Percentiles rank a stretch among this genome's conserved stretches.
Conservation (phyloP, 768 basidiomycete species). For the Leccinellum albellum region DNA sequence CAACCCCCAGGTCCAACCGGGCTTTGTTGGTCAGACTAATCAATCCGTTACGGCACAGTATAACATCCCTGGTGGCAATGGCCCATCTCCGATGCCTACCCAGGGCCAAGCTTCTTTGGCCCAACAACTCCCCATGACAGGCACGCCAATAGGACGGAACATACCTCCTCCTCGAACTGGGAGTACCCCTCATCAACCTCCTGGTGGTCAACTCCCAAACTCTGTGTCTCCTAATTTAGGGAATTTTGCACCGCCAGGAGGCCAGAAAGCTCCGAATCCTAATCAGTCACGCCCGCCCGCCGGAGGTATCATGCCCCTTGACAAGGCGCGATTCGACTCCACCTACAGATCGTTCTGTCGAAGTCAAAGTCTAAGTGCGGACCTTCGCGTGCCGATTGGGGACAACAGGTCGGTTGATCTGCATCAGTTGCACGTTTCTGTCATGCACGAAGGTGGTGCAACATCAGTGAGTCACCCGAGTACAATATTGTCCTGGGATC, state of each 20-base stretch:
- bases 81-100: constrained; percentile 18
- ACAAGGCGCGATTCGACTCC: constrained; percentile 49
- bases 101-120: constrained; percentile 16
- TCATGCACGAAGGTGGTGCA: constrained; percentile 56
- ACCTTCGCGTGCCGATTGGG: constrained; percentile 40
- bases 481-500: neutral
- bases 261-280: constrained; percentile 22
- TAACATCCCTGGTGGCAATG: constrained; percentile 16
- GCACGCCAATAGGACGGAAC: constrained; percentile 29
- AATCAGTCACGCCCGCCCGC: constrained; percentile 15
- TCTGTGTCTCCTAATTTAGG: constrained; percentile 34
- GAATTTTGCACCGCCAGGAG: constrained; percentile 19
- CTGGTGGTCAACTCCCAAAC: constrained; percentile 27
- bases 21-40: constrained; percentile 17
- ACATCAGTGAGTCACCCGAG: constrained; percentile 37
- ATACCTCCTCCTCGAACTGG: constrained; percentile 36
- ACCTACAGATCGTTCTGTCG: constrained; percentile 48
- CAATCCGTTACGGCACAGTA: constrained; percentile 15
- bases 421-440: constrained; percentile 52
- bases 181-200: constrained; percentile 37
- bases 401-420: constrained; percentile 60
- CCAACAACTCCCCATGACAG: constrained; percentile 33
- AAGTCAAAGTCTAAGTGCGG: constrained; percentile 39
- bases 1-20: constrained; percentile 19
- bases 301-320: constrained; percentile 35